Evolutionary conservation across 352 stramenopile species (phyloP).

Genomic region (Pythium rhizo-oryzae): DNA sequence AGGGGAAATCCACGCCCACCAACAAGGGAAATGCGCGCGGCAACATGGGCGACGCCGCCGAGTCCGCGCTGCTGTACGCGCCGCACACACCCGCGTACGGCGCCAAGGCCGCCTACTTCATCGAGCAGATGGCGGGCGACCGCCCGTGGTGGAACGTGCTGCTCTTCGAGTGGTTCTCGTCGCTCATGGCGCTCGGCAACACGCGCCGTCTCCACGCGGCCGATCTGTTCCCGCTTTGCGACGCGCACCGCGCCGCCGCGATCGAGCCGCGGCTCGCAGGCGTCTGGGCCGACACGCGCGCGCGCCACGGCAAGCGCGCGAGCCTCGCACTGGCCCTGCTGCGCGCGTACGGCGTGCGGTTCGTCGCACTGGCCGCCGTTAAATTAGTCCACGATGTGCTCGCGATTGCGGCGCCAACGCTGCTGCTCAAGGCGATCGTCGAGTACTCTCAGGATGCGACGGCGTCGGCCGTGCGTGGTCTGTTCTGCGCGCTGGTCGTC

Average conservation of each 20-base stretch:
- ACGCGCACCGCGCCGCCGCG: neutral
- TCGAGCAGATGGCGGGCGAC: constrained; percentile 15
- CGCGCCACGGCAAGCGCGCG: constrained; percentile 17
- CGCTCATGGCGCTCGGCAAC: constrained; percentile 23
- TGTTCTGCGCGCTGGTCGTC: constrained; percentile 60
- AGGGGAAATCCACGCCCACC: neutral
- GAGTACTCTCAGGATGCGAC: constrained; percentile 59
- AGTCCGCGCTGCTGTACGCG: constrained; percentile 13
- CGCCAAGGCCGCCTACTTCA: constrained; percentile 5
- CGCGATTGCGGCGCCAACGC: constrained; percentile 58
- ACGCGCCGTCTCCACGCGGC: neutral
- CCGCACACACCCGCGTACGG: constrained; percentile 6
- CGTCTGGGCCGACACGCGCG: constrained; percentile 2
- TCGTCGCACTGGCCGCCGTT: constrained; percentile 47
- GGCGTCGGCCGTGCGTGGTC: constrained; percentile 44
- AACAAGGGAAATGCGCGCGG: neutral
- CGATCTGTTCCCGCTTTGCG: constrained; percentile 19
- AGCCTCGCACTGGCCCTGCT: constrained; percentile 60
- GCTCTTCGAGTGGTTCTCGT: constrained; percentile 28
- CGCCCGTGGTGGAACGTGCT: constrained; percentile 14
- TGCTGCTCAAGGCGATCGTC: constrained; percentile 80
- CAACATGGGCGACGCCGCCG: neutral
- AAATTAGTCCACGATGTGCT: constrained; percentile 72
- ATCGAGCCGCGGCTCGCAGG: neutral
- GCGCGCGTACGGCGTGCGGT: constrained; percentile 54